Evolutionary conservation across 2,329 filamentous ascomycete genomes (phyloP).

Genomic region (Cryphonectria carpinicola): DNA sequence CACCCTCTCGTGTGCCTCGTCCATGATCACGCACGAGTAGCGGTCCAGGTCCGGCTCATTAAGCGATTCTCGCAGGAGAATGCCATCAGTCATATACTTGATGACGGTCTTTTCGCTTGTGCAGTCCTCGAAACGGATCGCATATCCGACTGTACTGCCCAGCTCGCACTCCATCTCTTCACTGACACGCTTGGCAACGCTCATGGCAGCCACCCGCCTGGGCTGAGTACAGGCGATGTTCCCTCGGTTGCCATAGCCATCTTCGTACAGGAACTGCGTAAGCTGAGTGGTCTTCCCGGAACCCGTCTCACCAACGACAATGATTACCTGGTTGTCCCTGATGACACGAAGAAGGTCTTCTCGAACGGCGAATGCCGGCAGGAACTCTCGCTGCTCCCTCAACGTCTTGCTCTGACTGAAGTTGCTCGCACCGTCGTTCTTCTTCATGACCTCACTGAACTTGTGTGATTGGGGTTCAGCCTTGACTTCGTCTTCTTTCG

Average conservation of each 20-base stretch:
- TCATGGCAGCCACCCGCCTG: conserved; percentile 96
- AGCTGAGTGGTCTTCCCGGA: conserved; percentile 98
- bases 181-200: conserved; percentile 94
- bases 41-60: conserved; percentile 91
- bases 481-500: conserved; percentile 68
- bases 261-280: conserved; percentile 94
- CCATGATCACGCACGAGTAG: conserved; percentile 99
- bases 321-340: conserved; percentile 93
- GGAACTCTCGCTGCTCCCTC: conserved; percentile 86
- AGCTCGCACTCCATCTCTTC: conserved; percentile 97
- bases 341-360: conserved; percentile 92
- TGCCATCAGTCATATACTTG: conserved; percentile 99
- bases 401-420: conserved; percentile 94
- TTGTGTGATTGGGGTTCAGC: conserved; percentile 57
- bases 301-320: conserved; percentile 95
- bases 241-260: conserved; percentile 84
- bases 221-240: conserved; percentile 98
- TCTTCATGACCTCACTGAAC: conserved; percentile 90
- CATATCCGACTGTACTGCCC: conserved; percentile 88
- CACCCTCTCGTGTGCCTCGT: conserved; percentile 96
- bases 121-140: conserved; percentile 97
- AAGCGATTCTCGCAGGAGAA: conserved; percentile 88
- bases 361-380: conserved; percentile 94
- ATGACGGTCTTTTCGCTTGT: conserved; percentile 94
- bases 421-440: conserved; percentile 80